A percentile compares a stretch with the other conserved stretches of the same genome.
Evolutionary conservation across 2,329 filamentous ascomycete species (phyloP).

Genomic region (Neonectria sp.): DNA sequence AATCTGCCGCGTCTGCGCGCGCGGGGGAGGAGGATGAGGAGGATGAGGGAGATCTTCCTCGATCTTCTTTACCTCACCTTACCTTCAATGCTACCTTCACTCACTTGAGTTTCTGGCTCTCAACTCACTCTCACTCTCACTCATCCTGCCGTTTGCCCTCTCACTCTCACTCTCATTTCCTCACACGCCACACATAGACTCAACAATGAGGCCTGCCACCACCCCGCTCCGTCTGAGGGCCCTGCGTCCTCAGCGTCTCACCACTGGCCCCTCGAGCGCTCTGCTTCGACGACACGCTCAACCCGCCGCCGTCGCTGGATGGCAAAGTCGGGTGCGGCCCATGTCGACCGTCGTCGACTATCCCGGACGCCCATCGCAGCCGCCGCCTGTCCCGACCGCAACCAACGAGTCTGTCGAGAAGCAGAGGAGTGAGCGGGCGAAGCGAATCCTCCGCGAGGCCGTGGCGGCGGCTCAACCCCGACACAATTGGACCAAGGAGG

Average conservation of each 20-base stretch:
- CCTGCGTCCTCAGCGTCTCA: conserved; percentile 34
- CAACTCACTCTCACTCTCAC: conserved; percentile 14
- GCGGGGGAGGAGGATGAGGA: conserved; percentile 1
- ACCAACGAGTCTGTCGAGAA: conserved; percentile 41
- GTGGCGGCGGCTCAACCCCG: conserved; percentile 73
- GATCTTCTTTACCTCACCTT: conserved; percentile 1
- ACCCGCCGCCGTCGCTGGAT: conserved; percentile 24
- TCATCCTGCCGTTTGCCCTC: not conserved
- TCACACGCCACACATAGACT: not conserved
- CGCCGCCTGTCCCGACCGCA: conserved; percentile 40
- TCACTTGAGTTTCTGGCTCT: conserved; percentile 10
- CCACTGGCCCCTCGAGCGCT: conserved; percentile 22
- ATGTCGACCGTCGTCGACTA: conserved; percentile 49
- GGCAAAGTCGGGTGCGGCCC: conserved; percentile 35
- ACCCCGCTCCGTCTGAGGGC: conserved; percentile 38
- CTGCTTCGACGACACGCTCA: conserved; percentile 36
- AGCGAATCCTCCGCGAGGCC: conserved; percentile 63
- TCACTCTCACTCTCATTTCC: not conserved
- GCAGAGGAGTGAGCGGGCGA: conserved; percentile 45
- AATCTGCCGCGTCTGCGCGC: conserved; percentile 16
- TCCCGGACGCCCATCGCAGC: conserved; percentile 39
- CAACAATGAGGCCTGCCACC: conserved; percentile 37
- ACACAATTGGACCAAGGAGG: conserved; percentile 84
- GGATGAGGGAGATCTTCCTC: not conserved
- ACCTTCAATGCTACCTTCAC: conserved; percentile 9